Evolutionary conservation across 371 early-diverging fungal genomes (phyloP), one percentile per base, ranked within the genome.

Genomic region (Nematocida displodere): DNA sequence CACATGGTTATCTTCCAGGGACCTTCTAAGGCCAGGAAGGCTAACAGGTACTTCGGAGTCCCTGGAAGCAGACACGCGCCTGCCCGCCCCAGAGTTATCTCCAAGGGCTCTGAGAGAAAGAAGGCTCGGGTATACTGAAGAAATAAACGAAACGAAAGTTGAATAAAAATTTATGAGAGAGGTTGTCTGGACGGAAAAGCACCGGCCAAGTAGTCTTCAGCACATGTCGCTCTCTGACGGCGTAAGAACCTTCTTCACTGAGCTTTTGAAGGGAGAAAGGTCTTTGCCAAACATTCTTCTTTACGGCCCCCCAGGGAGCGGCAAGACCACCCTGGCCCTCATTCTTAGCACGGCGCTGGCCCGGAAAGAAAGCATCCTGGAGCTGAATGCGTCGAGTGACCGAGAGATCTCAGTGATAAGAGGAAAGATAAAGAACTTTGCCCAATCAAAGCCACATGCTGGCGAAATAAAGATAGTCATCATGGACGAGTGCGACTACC

Each of bases 221-320:
- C 31, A 33, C 2, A 76, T 82, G 59, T 61, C 77, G 24, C 50
- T 61, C 1, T 76, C 71, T 1, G 77, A 58, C 11, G 78, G 80
- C 40, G 31, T 81, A 29, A 80, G 66, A 66, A 54, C 48, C 2
- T 76, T 82, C 36, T 54, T 83, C 55, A 55, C 49, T 13, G 40
- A 67, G 7, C 17, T 71, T 13, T 54, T 59, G 1, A 17, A 63
- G 13, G 31, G 47, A 20, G 40, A 17, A 13, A 37, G 80, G 26
- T 66, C 63, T 4, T 66, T 95, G 54, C 99, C 99, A 26, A 95
- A 97, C 82, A 86, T 97, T 36, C 85, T 99, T 36, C 93, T 99
- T 81, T 93, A 95, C 85, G 99, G 99, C 3, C 96, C 97, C 54
- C 94, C 99, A 36, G 97, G 97, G 2, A 87, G 95, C 1, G 99